Evolutionary conservation across 352 stramenopile genomes (phyloP).

Genomic region (Globisporangium carolinianum): DNA sequence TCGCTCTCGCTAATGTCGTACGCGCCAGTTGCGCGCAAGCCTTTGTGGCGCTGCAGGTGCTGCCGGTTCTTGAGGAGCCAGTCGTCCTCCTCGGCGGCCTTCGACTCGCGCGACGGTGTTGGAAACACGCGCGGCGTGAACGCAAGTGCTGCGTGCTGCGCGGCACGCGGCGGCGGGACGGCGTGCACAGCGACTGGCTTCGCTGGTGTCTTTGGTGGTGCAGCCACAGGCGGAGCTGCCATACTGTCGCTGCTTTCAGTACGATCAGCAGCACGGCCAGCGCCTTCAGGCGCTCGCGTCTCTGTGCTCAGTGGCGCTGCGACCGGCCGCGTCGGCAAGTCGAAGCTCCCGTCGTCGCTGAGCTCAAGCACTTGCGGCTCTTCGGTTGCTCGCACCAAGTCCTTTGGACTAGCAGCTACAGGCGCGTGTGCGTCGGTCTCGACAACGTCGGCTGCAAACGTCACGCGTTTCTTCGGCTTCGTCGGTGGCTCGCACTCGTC

Average conservation of each 20-base stretch:
- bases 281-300: neutral
- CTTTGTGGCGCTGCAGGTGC: slow-evolving; percentile 67
- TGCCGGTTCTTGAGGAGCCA: slow-evolving; percentile 83
- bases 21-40: slow-evolving; percentile 29
- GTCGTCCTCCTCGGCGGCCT: slow-evolving; percentile 72
- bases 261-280: too few relatives aligned
- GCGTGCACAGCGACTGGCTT: slow-evolving; percentile 2
- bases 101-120: slow-evolving; percentile 73
- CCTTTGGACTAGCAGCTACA: neutral
- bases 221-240: slow-evolving; percentile 1
- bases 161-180: slow-evolving; percentile 37
- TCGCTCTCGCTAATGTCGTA: slow-evolving; percentile 86
- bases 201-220: slow-evolving; percentile 4
- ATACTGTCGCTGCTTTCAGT: slow-evolving; percentile 4
- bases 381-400: neutral
- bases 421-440: neutral
- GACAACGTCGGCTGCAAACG: slow-evolving; percentile 25
- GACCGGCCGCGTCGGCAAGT: slow-evolving; percentile 17
- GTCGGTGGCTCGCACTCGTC: neutral
- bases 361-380: slow-evolving; percentile 40
- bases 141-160: slow-evolving; percentile 40
- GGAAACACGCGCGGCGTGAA: slow-evolving; percentile 78
- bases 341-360: slow-evolving; percentile 41
- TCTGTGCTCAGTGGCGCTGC: neutral
- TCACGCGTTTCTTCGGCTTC: slow-evolving; percentile 26